Evolutionary conservation across 169 alveolate genomes (phyloP).

Genomic region (Perkinsus olseni): DNA sequence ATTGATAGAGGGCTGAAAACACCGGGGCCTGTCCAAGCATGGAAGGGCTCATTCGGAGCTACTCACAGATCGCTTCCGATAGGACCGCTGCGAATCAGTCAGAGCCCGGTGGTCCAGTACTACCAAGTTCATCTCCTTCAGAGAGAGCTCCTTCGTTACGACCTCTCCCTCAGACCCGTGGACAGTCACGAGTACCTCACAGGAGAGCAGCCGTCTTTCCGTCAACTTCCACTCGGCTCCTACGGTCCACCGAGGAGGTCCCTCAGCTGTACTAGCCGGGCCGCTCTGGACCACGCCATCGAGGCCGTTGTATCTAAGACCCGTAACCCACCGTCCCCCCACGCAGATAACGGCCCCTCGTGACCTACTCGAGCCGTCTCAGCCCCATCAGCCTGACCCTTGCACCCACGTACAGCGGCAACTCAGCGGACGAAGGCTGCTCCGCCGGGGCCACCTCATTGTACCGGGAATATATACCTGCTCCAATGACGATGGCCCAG

Average conservation of each 20-base stretch:
- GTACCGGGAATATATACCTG: background rate
- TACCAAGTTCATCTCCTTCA: background rate
- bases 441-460: background rate
- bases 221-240: background rate
- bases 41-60: no score
- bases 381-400: background rate
- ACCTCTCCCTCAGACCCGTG: background rate
- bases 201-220: no score
- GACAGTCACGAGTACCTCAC: background rate
- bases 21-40: no score
- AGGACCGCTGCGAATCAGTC: background rate
- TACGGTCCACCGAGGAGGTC: background rate
- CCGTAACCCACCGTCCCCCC: background rate
- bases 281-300: background rate
- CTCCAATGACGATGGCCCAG: background rate
- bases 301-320: background rate
- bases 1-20: no score
- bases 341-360: background rate
- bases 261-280: background rate
- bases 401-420: background rate
- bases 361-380: background rate
- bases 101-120: background rate
- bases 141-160: background rate
- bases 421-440: background rate
- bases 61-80: background rate